Evolutionary conservation across 2,329 filamentous ascomycete genomes (phyloP), one percentile per base, ranked within the genome.

Genomic region (Cytospora chrysosperma): DNA sequence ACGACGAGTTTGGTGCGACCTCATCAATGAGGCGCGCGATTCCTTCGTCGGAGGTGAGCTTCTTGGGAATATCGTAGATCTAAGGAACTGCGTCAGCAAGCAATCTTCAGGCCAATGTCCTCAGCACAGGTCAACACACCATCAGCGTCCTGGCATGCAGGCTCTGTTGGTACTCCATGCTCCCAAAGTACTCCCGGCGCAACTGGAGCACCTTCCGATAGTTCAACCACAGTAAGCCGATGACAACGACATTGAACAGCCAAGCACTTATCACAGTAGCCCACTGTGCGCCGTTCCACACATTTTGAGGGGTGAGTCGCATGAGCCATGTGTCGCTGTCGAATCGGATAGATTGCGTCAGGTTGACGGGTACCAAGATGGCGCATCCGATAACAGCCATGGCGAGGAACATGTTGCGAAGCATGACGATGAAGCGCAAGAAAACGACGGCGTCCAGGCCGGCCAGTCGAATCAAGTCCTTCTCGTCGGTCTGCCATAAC

Each of bases 391-490:
- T 75, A 8, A 96, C 67, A 30, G 88, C 84, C 61, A 97, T 78
- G 9, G 85, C 77, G 30, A 90, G 73, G 73, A 98, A 97, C 67
- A 98, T 91, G 74, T 97, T 95, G 65, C 95, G 88, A 72, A 91
- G 91, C 95, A 99, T 98, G 69, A 88, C 85, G 56, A 88, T 86
- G 71, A 97, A 93, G 59, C 94, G 88, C 68, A 99, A 80, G 75
- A 99, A 98, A 55, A 99, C 79, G 10, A 91, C 90, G 10, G 93
- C 95, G 76, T 99, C 95, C 79, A 99, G 81, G 56, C 95, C 95
- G 47, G 97, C 88, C 70, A 90, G 87, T n/a, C 90, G 84, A 27
- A 97, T 83, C 66, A 97, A 77, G 17, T 91, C 84, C 61, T 87
- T 79, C 78, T 99, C 95, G 65, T 85, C 88, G 17, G 91, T 94